phyloP scores from a whole-genome alignment of 345 rosid genomes.

The Erucastrum elatum region DNA sequence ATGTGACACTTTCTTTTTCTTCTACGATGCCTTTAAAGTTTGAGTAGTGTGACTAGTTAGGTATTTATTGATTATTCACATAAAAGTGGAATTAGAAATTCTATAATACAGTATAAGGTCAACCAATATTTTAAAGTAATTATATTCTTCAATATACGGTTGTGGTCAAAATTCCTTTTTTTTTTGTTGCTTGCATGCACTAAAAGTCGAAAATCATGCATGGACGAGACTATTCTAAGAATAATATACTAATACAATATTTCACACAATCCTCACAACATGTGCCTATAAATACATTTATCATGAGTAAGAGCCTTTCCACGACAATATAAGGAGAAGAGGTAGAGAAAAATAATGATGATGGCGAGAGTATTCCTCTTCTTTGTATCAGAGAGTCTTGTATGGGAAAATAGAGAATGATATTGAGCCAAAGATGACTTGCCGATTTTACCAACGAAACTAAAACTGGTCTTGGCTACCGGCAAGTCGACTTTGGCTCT shows the following conservation, averaged over 20 bases:
- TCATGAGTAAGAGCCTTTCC: constrained; percentile 3
- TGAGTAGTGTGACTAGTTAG: constrained; percentile 10
- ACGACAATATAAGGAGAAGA: constrained; percentile 2
- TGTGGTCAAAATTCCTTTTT: constrained; percentile 31
- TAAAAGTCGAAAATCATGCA: constrained; percentile 5
- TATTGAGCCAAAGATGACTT: not conserved
- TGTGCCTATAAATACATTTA: constrained; percentile 26
- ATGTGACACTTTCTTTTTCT: constrained; percentile 11
- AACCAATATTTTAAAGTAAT: constrained; percentile 16
- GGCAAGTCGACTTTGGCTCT: not conserved
- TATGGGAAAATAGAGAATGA: not conserved
- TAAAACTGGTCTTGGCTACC: not conserved
- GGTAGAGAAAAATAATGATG: not conserved
- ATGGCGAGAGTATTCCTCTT: constrained; percentile 5
- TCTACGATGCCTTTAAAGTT: constrained; percentile 9
- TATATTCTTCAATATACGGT: constrained; percentile 14
- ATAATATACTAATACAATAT: not conserved
- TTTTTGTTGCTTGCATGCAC: constrained; percentile 21
- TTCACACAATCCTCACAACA: not conserved
- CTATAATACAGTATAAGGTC: constrained; percentile 13
- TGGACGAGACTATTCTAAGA: not conserved
- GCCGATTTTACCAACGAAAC: not conserved
- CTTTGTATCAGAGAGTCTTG: not conserved
- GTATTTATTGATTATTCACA: constrained; percentile 27
- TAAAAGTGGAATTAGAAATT: constrained; percentile 9